Evolutionary conservation across 2,329 filamentous ascomycete genomes (phyloP).

Genomic region (Colletotrichum sp.): DNA sequence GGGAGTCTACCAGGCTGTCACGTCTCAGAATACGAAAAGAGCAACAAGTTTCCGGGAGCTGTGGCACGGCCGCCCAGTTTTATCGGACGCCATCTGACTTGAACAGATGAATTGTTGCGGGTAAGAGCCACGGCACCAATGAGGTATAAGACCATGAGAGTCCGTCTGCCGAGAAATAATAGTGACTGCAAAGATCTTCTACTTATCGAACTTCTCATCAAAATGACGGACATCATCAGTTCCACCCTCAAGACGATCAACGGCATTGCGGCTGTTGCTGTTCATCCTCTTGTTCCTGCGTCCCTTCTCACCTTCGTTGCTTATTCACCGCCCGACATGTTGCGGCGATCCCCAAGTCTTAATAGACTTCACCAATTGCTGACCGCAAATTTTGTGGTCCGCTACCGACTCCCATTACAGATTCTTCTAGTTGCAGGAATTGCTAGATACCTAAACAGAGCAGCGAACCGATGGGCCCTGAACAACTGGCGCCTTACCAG

Average conservation of each 20-base stretch:
- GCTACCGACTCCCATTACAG: neutral
- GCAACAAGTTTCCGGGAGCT: neutral
- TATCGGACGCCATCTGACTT: neutral
- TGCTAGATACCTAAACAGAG: neutral
- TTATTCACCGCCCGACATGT: neutral
- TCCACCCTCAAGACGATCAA: neutral
- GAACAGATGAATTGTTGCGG: neutral
- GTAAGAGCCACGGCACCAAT: neutral
- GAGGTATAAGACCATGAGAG: neutral
- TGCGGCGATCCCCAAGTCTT: neutral
- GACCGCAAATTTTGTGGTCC: neutral
- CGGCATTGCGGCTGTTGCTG: neutral
- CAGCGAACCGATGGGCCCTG: neutral
- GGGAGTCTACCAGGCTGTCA: neutral
- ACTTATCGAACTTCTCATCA: neutral
- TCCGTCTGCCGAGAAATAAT: neutral
- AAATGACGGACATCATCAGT: neutral
- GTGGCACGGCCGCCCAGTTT: neutral
- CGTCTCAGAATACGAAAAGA: neutral
- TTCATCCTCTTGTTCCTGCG: neutral
- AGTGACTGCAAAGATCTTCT: fast-evolving
- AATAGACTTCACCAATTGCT: neutral
- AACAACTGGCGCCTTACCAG: neutral
- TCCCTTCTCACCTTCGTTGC: neutral
- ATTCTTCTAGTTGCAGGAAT: neutral